phyloP scores from a whole-genome alignment of 768 basidiomycete species.

The Hydnum rufescens region DNA sequence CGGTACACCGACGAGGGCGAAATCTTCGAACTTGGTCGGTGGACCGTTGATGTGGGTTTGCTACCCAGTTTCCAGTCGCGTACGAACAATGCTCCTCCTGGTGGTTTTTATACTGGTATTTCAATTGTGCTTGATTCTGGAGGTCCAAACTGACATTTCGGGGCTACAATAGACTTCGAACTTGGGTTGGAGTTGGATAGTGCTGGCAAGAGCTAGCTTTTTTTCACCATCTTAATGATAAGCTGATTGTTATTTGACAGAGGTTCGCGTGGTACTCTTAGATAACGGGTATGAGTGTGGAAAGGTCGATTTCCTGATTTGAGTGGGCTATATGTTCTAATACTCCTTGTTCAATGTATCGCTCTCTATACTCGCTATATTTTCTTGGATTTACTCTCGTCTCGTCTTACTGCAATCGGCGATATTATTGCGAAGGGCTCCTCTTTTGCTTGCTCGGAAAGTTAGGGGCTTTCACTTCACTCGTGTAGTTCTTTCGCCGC shows the following conservation, averaged over 20 bases:
- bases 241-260: too few relatives aligned
- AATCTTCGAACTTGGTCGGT: conserved; percentile 11
- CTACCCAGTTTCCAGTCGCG: neutral
- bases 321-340: too few relatives aligned
- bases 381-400: too few relatives aligned
- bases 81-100: conserved; percentile 31
- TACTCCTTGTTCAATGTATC: too few relatives aligned
- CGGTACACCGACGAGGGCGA: conserved; percentile 56
- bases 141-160: neutral
- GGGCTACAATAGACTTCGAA: conserved; percentile 42
- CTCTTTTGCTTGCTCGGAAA: too few relatives aligned
- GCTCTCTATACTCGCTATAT: too few relatives aligned
- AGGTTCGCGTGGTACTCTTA: conserved; percentile 62
- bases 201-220: too few relatives aligned
- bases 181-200: conserved; percentile 69
- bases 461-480: too few relatives aligned
- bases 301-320: conserved; percentile 33
- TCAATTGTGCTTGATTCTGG: neutral
- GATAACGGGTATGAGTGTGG: conserved; percentile 68
- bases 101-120: conserved; percentile 47
- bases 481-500: too few relatives aligned
- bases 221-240: too few relatives aligned
- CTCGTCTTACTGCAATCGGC: too few relatives aligned
- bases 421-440: too few relatives aligned
- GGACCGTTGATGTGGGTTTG: neutral